Evolutionary conservation across 169 alveolate species (phyloP), one percentile per base, ranked within the genome.

Genomic region (Eimeria brunetti): DNA sequence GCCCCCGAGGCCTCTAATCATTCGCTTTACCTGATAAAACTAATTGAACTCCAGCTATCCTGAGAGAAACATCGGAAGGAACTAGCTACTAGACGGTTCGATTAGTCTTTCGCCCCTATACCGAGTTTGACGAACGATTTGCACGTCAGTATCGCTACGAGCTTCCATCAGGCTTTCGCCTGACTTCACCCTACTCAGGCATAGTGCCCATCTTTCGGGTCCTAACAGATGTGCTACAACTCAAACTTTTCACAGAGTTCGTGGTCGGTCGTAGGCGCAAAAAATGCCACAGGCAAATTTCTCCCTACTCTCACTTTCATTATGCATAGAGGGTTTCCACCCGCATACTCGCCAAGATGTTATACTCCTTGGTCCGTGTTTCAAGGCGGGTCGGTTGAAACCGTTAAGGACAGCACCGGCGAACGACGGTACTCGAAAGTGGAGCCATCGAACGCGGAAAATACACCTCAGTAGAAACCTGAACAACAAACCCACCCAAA

Each of bases 311-410:
- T 64, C 76, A 85, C 94, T 46, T 86, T 44, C 90, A 80, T 93
- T 56, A 64, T 95, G 90, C 75, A 75, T 58, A 92, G 80, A 76
- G 94, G 95, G 60, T 41, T 69, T 24, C 91, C 38, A 38, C 88
- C 81, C 95, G 88, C 86, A 89, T 53, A 97, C 97, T 97, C 96
- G 99, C 98, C 94, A 96, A 97, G 96, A 95, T 97, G 99, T 96
- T 98, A 98, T 99, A 98, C 99, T 98, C 99, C 99, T 98, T 98
- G 99, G 99, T 98, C 98, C 99, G 99, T 98, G 98, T 97, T 98
- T 98, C 99, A 98, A 98, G 99, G 98, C 99, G 99, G 98, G 98
- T 76, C 86, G 84, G 84, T 75, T 75, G 84, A 75, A 75, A 75
- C 84, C 84, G 56, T 75, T 75, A 75, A 20, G 84, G 84, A 75